Evolutionary conservation across 352 stramenopile genomes (phyloP), one percentile per base, ranked within the genome.

Genomic region (Phytophthora agathidicida): DNA sequence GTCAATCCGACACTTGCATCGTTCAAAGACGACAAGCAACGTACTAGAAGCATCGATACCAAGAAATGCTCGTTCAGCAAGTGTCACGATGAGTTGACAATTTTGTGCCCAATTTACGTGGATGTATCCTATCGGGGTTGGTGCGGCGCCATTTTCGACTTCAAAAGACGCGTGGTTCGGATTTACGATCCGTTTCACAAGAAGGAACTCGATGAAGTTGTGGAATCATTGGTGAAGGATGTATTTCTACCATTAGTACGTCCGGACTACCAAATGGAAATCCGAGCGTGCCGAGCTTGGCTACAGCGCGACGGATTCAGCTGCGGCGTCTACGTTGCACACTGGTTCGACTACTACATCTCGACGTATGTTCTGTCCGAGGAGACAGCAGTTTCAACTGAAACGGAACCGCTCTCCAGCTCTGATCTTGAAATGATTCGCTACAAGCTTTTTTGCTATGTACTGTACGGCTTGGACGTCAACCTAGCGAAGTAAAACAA

Each of bases 131-230:
- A 23, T 32, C 24, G 17, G 2, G 20, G 24, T 16, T 53, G 45
- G 13, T 53, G 45, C 26, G 20, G 45, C 2, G 43, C 28, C 10
- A 50, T 56, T 30, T 46, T 46, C n/a, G 35, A 57, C 36, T 19
- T 48, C 5, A 57, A 39, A 17, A 31, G 28, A 39, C 35, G 37
- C 11, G 6, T 30, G 4, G 8, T 48, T 3, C 48, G 37, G 48
- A 41, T 24, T 13, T 57, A 56, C 16, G 35, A 56, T 17, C 47
- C 47, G 22, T 56, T 46, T 39, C 48, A 48, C 26, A 32, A 26
- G 13, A 31, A 27, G 14, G 8, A 47, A 7, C 27, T 48, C 11
- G 27, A 57, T 26, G 48, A 39, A 3, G 37, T 3, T 7, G 36
- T 43, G 7, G 7, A 28, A 37, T 0, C 19, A 17, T 11, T 39